These are phyloP conservation scores for Salix purpurea DNA, from an alignment of 345 rosid genomes.

Conservation along the genomic window DNA sequence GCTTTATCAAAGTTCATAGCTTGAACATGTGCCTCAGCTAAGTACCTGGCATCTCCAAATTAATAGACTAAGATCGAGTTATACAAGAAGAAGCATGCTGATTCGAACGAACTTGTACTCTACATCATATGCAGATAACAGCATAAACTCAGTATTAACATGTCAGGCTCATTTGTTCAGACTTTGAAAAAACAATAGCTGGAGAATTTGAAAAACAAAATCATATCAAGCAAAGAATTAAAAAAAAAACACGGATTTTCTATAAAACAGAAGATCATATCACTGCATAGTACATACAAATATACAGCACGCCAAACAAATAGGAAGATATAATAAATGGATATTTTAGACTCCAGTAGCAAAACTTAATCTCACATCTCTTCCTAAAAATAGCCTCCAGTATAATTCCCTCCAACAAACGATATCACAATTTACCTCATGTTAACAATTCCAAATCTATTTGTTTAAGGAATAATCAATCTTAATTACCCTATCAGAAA, in stretches of 20 bases:
- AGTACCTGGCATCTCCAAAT: constrained; percentile 51
- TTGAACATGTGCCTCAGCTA: constrained; percentile 97
- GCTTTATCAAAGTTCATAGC: constrained; percentile 99
- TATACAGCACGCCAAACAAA: background rate
- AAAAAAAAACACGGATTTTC: background rate
- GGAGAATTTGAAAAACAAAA: background rate
- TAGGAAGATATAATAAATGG: background rate
- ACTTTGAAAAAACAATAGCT: background rate
- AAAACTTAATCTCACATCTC: background rate
- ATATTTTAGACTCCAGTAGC: background rate
- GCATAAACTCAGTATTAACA: background rate
- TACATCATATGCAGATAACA: background rate
- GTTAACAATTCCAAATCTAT: background rate
- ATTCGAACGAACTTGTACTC: background rate
- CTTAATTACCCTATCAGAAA: background rate
- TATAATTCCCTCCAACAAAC: background rate
- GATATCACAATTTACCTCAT: background rate
- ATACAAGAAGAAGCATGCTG: background rate
- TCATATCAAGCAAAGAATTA: background rate
- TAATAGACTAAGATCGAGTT: background rate
- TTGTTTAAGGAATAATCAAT: background rate
- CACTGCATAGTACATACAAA: background rate
- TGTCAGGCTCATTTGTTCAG: background rate
- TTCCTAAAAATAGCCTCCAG: background rate
- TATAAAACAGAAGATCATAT: background rate